These are phyloP conservation scores for Verticillium nonalfalfae DNA, from an alignment of 2,329 filamentous ascomycete genomes.

Conservation along the genomic window DNA sequence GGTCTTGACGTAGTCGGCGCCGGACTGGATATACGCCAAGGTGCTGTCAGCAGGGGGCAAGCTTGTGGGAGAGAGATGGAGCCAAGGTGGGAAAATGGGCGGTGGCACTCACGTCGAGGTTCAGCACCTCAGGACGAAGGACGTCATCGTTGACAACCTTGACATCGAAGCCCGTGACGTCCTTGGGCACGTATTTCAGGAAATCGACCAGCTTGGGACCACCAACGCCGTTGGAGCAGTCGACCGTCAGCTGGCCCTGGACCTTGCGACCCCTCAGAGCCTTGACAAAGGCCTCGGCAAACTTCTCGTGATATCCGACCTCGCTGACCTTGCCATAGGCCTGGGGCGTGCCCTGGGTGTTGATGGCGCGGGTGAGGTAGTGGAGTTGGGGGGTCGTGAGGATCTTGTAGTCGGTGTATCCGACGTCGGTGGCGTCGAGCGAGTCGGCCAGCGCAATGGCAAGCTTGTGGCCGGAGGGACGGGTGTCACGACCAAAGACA, in stretches of 20 bases:
- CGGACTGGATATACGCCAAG: conserved; percentile 51
- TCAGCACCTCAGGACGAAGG: conserved; percentile 80
- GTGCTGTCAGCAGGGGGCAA: too few species aligned
- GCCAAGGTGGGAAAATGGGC: too few species aligned
- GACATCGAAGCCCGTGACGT: conserved; percentile 68
- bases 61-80: background rate
- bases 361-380: conserved; percentile 90
- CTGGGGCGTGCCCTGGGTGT: conserved; percentile 81
- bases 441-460: conserved; percentile 74
- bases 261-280: conserved; percentile 74
- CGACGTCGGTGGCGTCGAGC: conserved; percentile 66
- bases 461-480: conserved; percentile 82
- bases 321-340: conserved; percentile 87
- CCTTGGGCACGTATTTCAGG: conserved; percentile 71
- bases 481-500: conserved; percentile 86
- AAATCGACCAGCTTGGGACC: conserved; percentile 85
- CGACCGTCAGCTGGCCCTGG: conserved; percentile 70
- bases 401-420: conserved; percentile 80
- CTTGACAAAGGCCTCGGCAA: conserved; percentile 74
- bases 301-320: conserved; percentile 91
- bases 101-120: conserved; percentile 64
- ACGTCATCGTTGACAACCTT: conserved; percentile 91
- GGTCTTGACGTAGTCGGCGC: conserved; percentile 96
- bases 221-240: conserved; percentile 95
- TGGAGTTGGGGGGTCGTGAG: conserved; percentile 97